Base-by-base conservation (phyloP, 2,329 filamentous ascomycete species). In the Clonostachys rosea region DNA sequence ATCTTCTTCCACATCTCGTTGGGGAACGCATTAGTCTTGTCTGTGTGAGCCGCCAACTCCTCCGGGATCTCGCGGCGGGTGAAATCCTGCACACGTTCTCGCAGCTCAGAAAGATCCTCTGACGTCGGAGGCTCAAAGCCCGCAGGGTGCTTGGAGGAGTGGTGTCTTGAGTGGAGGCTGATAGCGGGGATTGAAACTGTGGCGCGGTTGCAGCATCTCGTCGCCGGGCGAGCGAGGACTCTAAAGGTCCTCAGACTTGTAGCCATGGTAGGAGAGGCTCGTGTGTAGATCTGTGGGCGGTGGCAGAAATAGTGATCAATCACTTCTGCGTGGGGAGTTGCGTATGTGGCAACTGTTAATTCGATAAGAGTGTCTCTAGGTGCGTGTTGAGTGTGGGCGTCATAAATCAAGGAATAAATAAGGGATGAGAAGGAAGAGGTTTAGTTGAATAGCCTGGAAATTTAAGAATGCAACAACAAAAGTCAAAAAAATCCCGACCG, bases 1-100 rank as follows among this genome's bases (percentile, higher is more conserved):
- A 99, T 75, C 70, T 96, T 96, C 65, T 78, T 76, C 94, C 94
- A 99, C 86, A 99, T 92, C 7, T 87, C 83, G 44, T 82, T 78
- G 5, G 94, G 94, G 66, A 99, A 99, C 43, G 82, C 83, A 76
- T 97, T 97, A 61, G 77, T 76, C 61, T 81, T 80, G 71, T 99
- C 92, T n/a, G 91, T 95, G 47, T 74, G 74, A 11, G 88, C 79
- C 1, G 92, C 94, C 13, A 96, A 72, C 54, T 91, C 85, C 63
- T 90, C 87, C 17, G 90, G 73, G 48, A 97, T 91, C 67, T 96
- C 91, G 59, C 92, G 83, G 50, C 88, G 83, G 18, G 89, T 84
- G 60, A 99, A 99, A 48, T 96, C 91, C 58, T 91, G 88, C 30
- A 95, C 90, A 24, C 87, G 76, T 59, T 91, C 89, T 49, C 91